phyloP scores from a whole-genome alignment of 2,329 filamentous ascomycete species.

The Trichocomaceae sp. region DNA sequence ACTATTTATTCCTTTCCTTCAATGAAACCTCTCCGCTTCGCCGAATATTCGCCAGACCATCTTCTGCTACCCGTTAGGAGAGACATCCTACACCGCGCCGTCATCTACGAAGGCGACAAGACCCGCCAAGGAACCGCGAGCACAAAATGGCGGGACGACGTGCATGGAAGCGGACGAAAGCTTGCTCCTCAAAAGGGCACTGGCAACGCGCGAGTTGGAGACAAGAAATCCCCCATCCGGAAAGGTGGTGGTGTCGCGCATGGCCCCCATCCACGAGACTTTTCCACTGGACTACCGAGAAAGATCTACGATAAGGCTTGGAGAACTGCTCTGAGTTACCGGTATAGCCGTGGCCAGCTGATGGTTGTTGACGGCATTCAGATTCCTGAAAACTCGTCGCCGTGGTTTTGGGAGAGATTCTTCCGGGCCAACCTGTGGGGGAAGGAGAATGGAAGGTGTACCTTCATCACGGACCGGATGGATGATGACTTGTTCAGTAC shows the following conservation, averaged over 20 bases:
- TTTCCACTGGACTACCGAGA: slow-evolving; percentile 70
- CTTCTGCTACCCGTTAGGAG: slow-evolving; percentile 79
- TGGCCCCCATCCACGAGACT: slow-evolving; percentile 89
- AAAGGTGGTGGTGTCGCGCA: slow-evolving; percentile 80
- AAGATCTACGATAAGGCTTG: slow-evolving; percentile 96
- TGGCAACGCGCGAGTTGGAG: slow-evolving; percentile 71
- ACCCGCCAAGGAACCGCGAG: slow-evolving; percentile 81
- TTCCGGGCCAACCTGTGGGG: slow-evolving; percentile 67
- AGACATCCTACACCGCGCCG: slow-evolving; percentile 86
- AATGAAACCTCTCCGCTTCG: slow-evolving; percentile 73
- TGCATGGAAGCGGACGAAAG: slow-evolving; percentile 78
- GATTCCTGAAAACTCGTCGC: slow-evolving; percentile 47
- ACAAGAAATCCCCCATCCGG: slow-evolving; percentile 73
- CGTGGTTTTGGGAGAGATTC: slow-evolving; percentile 60
- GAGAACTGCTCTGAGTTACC: slow-evolving; percentile 87
- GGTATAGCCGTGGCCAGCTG: slow-evolving; percentile 80
- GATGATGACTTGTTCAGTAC: slow-evolving; percentile 60
- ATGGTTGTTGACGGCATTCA: slow-evolving; percentile 74
- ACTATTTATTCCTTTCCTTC: slow-evolving; percentile 88
- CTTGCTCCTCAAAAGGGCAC: slow-evolving; percentile 79
- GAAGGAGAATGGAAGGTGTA: slow-evolving; percentile 59
- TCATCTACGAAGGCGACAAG: slow-evolving; percentile 86
- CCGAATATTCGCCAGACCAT: slow-evolving; percentile 72
- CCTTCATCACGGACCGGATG: slow-evolving; percentile 62
- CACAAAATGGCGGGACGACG: slow-evolving; percentile 73